Base-by-base conservation (phyloP, 805 yeast species). In the Cyberlindnera mississippiensis region DNA sequence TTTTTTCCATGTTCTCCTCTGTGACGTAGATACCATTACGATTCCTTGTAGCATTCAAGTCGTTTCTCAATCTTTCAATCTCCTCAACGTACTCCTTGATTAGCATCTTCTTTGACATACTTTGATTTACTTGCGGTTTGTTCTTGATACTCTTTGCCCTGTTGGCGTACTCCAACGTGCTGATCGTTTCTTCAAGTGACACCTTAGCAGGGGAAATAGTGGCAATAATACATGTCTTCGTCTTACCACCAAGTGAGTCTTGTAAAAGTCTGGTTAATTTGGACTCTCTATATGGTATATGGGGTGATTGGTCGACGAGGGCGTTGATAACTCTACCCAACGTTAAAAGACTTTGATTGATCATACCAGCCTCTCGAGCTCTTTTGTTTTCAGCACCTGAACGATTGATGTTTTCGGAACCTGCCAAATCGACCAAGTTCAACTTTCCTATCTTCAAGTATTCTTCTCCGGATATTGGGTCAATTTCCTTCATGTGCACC, bases 391-490 rank as follows among this genome's bases (percentile, higher is more conserved):
- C 75, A 0, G 96, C 95, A 2, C 97, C 97, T 0, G 95, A 84
- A 49, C 87, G 69, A 49, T 71, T 76, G 34, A 89, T 82, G 58
- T 88, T 88, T 57, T 89, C 97, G 17, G 95, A 84, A 1, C 97
- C 97, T 0, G 97, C 97, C 52, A 90, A 68, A 64, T 89, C 97
- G n/a, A 90, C 97, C 8, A 89, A 66, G 57, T 89, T 87, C 59
- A 87, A 72, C 55, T 86, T 87, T 6, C 88, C 81, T 31, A 69
- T 63, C 49, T 75, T 70, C 36, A 73, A 63, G 38, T 64, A 66
- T 47, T 75, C 79, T 53, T 75, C 76, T 4, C 72, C 73, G 3
- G 75, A 71, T 2, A 67, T 56, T 2, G 73, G 67, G 37, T 70
- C 69, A 22, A 66, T 63, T 47, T 71, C 73, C 40, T 74, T 77